A percentile compares a stretch with the other conserved stretches of the same genome.
Evolutionary conservation across 306 rosid species (phyloP).

Genomic region (Cicer pinnatifidum): DNA sequence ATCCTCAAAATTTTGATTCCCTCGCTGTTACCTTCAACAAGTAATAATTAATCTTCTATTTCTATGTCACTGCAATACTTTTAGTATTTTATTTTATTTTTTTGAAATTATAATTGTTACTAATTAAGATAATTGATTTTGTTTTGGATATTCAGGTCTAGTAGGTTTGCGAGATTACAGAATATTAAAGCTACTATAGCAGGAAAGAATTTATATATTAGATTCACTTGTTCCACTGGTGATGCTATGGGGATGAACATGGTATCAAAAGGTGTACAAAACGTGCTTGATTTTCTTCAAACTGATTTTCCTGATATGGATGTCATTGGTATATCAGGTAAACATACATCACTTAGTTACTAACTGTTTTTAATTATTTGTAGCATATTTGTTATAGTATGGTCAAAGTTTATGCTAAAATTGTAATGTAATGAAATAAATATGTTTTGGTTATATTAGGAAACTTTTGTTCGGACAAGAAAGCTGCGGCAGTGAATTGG

Average conservation of each 20-base stretch:
- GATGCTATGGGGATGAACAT: constrained; percentile 99
- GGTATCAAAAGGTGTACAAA: constrained; percentile 93
- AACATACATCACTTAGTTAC: not conserved
- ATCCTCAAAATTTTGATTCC: constrained; percentile 65
- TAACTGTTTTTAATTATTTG: not conserved
- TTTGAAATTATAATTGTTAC: not conserved
- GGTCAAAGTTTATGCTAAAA: not conserved
- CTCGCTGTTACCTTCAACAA: constrained; percentile 69
- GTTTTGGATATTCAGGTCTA: constrained; percentile 55
- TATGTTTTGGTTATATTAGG: constrained; percentile 42
- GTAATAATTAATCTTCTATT: constrained; percentile 36
- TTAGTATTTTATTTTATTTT: too few relatives aligned
- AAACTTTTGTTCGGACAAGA: constrained; percentile 91
- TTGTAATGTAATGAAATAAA: not conserved
- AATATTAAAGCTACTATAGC: constrained; percentile 61
- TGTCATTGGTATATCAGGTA: constrained; percentile 85
- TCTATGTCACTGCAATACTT: too few relatives aligned
- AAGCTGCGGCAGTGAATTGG: constrained; percentile 93
- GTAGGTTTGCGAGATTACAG: constrained; percentile 80
- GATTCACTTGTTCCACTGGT: constrained; percentile 82
- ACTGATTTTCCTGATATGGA: constrained; percentile 87
- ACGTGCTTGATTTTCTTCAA: constrained; percentile 73
- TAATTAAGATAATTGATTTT: not conserved
- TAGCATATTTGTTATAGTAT: not conserved
- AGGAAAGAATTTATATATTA: constrained; percentile 78